phyloP scores from a whole-genome alignment of 306 rosid species.

The Prunus mume region DNA sequence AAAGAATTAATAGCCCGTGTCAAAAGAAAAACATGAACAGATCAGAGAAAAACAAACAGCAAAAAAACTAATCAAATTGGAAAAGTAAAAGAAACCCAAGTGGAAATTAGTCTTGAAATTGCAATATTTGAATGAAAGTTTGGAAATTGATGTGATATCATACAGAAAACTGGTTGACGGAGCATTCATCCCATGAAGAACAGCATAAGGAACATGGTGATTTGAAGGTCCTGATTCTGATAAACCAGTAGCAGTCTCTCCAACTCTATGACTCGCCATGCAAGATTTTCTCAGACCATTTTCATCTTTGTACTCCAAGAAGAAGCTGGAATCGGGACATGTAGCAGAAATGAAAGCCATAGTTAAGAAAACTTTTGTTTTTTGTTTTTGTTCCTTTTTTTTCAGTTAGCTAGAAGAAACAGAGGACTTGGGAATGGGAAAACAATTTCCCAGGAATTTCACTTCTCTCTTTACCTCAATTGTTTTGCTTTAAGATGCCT shows the following conservation, averaged over 20 bases:
- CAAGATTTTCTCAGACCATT: constrained; percentile 44
- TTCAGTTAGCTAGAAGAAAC: constrained; percentile 17
- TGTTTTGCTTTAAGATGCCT: constrained; percentile 21
- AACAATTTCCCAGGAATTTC: not conserved
- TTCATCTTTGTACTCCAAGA: constrained; percentile 37
- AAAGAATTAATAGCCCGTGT: not conserved
- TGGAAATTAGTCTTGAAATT: not conserved
- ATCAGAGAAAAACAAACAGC: not conserved
- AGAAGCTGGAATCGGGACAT: constrained; percentile 36
- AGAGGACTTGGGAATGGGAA: constrained; percentile 20
- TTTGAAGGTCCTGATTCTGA: constrained; percentile 73
- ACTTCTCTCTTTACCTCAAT: constrained; percentile 35
- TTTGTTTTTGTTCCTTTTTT: too few relatives aligned
- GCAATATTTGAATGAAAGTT: not conserved
- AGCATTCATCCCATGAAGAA: constrained; percentile 65
- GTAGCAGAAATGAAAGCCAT: constrained; percentile 24
- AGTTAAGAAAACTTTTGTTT: not conserved
- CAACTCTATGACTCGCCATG: constrained; percentile 81
- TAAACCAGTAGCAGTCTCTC: constrained; percentile 51
- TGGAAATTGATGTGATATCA: constrained; percentile 12
- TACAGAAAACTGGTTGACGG: constrained; percentile 68
- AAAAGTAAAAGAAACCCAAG: not conserved
- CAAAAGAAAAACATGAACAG: not conserved
- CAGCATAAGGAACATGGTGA: constrained; percentile 66
- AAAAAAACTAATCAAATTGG: not conserved